Percentiles rank a stretch among this genome's conserved stretches.
These are phyloP conservation scores for Aspergillus neoniger DNA, from an alignment of 2,329 filamentous ascomycete genomes.

Conservation along the genomic window DNA sequence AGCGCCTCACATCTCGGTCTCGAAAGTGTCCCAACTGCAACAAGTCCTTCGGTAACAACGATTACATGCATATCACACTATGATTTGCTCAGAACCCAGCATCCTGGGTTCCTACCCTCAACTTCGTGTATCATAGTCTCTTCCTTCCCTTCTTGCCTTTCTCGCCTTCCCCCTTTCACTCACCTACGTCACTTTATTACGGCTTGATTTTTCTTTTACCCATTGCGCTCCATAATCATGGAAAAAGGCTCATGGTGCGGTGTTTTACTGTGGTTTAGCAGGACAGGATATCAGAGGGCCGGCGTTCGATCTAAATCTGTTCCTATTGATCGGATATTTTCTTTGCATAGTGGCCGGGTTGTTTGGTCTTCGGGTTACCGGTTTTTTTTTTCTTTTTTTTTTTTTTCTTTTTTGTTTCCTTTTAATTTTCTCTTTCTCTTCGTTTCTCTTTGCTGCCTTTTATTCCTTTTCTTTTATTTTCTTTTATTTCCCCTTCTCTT, in stretches of 20 bases:
- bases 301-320: slow-evolving; percentile 34
- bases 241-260: slow-evolving; percentile 39
- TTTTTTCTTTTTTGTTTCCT: slow-evolving; percentile 12
- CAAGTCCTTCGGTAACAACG: slow-evolving; percentile 85
- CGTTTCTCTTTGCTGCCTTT: slow-evolving; percentile 10
- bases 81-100: slow-evolving; percentile 26
- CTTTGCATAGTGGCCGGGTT: slow-evolving; percentile 26
- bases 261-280: slow-evolving; percentile 37
- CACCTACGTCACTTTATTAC: slow-evolving; percentile 18
- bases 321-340: slow-evolving; percentile 21
- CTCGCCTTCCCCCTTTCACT: slow-evolving; percentile 7
- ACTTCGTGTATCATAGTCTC: slow-evolving; percentile 39
- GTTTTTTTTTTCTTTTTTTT: slow-evolving; percentile 15
- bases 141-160: slow-evolving; percentile 15
- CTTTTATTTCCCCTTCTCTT: slow-evolving; percentile 10
- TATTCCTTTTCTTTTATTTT: slow-evolving; percentile 2
- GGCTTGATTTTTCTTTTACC: slow-evolving; percentile 13
- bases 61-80: slow-evolving; percentile 70
- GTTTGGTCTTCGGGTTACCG: slow-evolving; percentile 22
- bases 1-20: slow-evolving; percentile 84
- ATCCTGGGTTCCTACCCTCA: slow-evolving; percentile 17
- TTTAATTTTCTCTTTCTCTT: slow-evolving; percentile 4
- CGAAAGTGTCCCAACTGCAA: slow-evolving; percentile 95
- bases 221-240: slow-evolving; percentile 19
- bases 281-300: slow-evolving; percentile 31